Evolutionary conservation across 768 basidiomycete genomes (phyloP).

Genomic region (Mycena venus): DNA sequence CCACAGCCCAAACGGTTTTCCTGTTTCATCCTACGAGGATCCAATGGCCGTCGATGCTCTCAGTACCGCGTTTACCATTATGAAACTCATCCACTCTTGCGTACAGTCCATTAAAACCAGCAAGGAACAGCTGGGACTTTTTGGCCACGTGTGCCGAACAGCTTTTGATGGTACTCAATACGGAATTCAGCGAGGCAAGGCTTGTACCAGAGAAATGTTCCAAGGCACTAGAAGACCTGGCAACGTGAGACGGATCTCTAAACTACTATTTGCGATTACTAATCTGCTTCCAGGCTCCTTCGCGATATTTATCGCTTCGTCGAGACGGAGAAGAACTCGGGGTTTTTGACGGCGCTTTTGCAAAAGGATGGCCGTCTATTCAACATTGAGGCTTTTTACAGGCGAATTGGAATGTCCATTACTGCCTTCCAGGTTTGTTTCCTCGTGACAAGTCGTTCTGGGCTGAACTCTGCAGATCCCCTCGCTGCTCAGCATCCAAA

Average conservation of each 20-base stretch:
- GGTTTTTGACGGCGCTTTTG: conserved; percentile 5
- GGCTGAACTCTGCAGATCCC: not conserved
- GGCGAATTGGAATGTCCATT: not conserved
- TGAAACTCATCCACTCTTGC: not conserved
- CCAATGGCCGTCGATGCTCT: not conserved
- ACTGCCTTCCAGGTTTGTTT: conserved; percentile 7
- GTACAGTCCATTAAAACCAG: not conserved
- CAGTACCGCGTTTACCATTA: not conserved
- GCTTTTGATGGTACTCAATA: conserved; percentile 24
- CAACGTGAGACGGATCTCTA: not conserved
- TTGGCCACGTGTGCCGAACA: not conserved
- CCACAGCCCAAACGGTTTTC: too few species aligned
- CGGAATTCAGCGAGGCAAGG: conserved; percentile 12
- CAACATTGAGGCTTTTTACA: not conserved
- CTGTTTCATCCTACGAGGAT: too few species aligned
- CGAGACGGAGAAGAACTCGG: not conserved
- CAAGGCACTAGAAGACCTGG: conserved; percentile 1
- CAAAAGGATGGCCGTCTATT: not conserved
- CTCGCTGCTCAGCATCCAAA: not conserved
- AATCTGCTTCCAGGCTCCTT: conserved; percentile 6
- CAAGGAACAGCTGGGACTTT: conserved; percentile 17
- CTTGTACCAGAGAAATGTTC: conserved; percentile 2
- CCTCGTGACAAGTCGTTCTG: not conserved
- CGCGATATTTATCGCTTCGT: conserved; percentile 5
- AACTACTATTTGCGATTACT: not conserved